phyloP scores from a whole-genome alignment of 2,329 filamentous ascomycete genomes.

The Claviceps fusiformis region DNA sequence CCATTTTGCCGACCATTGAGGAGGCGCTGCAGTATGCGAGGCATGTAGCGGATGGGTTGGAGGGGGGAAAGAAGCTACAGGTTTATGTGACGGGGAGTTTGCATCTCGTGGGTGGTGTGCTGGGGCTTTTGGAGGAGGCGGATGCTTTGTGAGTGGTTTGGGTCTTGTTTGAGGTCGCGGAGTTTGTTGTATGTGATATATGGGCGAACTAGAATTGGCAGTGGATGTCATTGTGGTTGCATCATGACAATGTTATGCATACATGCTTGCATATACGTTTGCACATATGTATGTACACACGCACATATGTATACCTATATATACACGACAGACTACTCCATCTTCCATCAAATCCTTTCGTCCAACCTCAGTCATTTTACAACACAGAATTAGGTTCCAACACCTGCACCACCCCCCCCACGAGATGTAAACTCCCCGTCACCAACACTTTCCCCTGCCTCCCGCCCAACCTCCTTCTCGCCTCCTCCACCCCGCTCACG shows the following conservation, averaged over 20 bases:
- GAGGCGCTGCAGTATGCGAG: constrained; percentile 38
- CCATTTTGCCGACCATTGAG: constrained; percentile 38
- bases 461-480: constrained; percentile 27
- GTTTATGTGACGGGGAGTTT: constrained; percentile 49
- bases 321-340: no score
- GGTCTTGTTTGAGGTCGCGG: no score
- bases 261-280: no score
- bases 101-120: constrained; percentile 44
- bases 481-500: constrained; percentile 51
- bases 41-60: constrained; percentile 17
- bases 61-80: constrained; percentile 24
- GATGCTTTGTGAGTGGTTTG: constrained; percentile 23
- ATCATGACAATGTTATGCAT: not conserved
- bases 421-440: constrained; percentile 75
- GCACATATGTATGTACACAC: no score
- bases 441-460: constrained; percentile 43
- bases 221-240: not conserved
- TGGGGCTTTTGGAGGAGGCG: constrained; percentile 34
- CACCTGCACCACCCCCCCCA: constrained; percentile 63
- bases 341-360: not conserved
- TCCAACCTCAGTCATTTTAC: constrained; percentile 9
- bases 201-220: not conserved
- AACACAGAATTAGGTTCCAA: constrained; percentile 37
- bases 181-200: no score
- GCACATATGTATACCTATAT: no score